Evolutionary conservation across 164 flowering plant species (phyloP).

Genomic region (Piper longum): DNA sequence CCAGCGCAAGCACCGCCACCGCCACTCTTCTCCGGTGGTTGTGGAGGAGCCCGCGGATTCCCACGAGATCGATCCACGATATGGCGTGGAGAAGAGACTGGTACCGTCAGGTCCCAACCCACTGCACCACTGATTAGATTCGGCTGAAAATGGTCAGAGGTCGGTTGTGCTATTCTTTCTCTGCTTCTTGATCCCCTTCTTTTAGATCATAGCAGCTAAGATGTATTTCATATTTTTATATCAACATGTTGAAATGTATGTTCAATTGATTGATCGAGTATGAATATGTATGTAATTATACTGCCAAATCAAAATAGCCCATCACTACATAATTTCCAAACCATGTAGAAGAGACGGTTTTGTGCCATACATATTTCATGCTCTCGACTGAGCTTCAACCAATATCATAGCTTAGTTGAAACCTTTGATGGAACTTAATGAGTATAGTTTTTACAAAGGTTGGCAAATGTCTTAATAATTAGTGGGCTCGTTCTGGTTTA

Average conservation of each 20-base stretch:
- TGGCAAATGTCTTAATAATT: too few species aligned
- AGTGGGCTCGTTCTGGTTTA: too few species aligned
- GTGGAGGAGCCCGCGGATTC: slow-evolving; percentile 2
- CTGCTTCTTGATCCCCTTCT: not conserved
- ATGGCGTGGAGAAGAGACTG: slow-evolving; percentile 67
- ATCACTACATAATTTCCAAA: too few species aligned
- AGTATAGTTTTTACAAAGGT: too few species aligned
- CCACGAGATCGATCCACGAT: slow-evolving; percentile 62
- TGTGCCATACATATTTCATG: too few species aligned
- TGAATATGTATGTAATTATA: slow-evolving; percentile 1
- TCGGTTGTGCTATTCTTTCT: not conserved
- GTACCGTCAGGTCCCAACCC: slow-evolving; percentile 91
- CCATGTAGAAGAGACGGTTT: too few species aligned
- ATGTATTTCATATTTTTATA: not conserved
- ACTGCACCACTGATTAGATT: slow-evolving; percentile 49
- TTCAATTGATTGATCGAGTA: not conserved
- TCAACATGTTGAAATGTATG: slow-evolving; percentile 5
- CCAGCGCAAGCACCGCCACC: not conserved
- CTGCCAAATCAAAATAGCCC: not conserved
- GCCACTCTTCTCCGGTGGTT: not conserved
- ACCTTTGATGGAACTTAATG: too few species aligned
- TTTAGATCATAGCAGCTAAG: not conserved
- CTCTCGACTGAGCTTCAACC: too few species aligned
- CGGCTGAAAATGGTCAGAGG: too few species aligned
- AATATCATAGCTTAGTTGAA: too few species aligned